Percentiles rank a stretch among this genome's conserved stretches.
These are phyloP conservation scores for Cladosporium velox DNA, from an alignment of 2,329 filamentous ascomycete species.

Conservation along the genomic window DNA sequence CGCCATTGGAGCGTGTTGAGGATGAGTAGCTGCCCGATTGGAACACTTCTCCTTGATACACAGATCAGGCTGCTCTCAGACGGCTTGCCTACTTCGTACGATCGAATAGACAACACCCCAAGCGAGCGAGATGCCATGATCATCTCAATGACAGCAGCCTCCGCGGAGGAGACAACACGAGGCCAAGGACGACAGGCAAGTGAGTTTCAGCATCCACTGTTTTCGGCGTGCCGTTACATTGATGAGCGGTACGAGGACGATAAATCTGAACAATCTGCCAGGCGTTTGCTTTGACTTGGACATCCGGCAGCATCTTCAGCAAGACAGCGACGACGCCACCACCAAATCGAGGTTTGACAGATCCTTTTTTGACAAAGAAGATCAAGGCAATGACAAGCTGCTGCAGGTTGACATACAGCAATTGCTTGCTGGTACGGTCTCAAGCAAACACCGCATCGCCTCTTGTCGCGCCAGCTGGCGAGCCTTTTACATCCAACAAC, in stretches of 20 bases:
- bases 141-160: not conserved
- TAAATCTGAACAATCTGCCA: not conserved
- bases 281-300: not conserved
- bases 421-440: not conserved
- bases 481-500: not conserved
- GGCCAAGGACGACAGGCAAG: not conserved
- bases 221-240: not conserved
- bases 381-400: not conserved
- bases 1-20: not conserved
- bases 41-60: not conserved
- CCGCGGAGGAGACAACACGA: not conserved
- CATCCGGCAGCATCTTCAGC: not conserved
- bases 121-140: not conserved
- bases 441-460: not conserved
- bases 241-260: not conserved
- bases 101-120: not conserved
- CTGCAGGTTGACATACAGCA: not conserved
- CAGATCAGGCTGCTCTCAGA: not conserved
- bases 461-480: not conserved
- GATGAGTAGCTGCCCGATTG: not conserved
- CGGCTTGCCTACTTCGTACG: not conserved
- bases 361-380: not conserved
- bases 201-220: not conserved
- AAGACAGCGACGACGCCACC: not conserved
- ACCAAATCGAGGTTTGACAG: not conserved